phyloP scores from a whole-genome alignment of 768 basidiomycete species.

The Tulasnella sp. region DNA sequence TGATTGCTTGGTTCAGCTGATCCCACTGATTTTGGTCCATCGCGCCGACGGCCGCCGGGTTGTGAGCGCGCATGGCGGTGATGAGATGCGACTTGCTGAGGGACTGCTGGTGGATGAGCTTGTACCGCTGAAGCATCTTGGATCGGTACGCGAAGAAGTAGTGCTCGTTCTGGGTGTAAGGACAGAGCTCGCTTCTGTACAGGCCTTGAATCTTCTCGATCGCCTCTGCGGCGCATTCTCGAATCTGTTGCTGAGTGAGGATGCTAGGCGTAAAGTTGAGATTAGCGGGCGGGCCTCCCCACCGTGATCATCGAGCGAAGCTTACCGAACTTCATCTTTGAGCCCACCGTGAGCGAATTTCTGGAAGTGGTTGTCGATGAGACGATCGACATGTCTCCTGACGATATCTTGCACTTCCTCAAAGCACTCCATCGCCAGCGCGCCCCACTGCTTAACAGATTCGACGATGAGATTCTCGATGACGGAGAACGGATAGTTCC shows the following conservation, averaged over 20 bases:
- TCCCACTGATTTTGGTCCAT: neutral
- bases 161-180: slow-evolving; percentile 10
- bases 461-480: slow-evolving; percentile 26
- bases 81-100: neutral
- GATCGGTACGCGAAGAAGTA: slow-evolving; percentile 5
- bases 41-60: neutral
- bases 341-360: neutral
- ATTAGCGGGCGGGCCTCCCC: neutral
- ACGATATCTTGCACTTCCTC: slow-evolving; percentile 20
- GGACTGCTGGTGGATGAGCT: neutral
- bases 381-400: slow-evolving; percentile 40
- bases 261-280: neutral
- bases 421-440: neutral
- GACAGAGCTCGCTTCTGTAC: neutral
- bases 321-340: neutral
- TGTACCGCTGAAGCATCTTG: slow-evolving; percentile 6
- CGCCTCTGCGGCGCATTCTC: neutral
- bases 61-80: neutral
- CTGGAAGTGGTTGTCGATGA: slow-evolving; percentile 27
- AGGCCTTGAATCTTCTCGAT: neutral
- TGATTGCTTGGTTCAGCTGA: neutral
- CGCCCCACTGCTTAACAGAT: slow-evolving; percentile 3
- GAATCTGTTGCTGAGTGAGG: neutral
- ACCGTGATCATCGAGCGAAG: neutral
- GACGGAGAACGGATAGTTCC: slow-evolving; percentile 44